Conservation (phyloP, 228 moss, liverwort and hornwort species). For the Sphagnum fallax region DNA sequence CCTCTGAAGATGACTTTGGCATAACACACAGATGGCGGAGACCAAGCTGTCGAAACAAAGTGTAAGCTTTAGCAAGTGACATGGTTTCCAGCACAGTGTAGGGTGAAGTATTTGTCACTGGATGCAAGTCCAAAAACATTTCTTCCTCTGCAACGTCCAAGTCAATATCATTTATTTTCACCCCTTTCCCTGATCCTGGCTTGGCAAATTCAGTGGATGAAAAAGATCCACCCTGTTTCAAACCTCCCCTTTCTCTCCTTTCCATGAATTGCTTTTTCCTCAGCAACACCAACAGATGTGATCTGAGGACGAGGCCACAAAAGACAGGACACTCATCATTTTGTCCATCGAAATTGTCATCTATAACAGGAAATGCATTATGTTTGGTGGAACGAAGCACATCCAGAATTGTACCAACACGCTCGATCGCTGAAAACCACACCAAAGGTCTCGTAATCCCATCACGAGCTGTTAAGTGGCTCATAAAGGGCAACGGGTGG, state of each 20-base stretch:
- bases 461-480: constrained; percentile 35
- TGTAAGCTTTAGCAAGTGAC: constrained; percentile 47
- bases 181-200: constrained; percentile 23
- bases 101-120: constrained; percentile 39
- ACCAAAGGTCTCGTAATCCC: constrained; percentile 17
- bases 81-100: constrained; percentile 49
- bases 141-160: constrained; percentile 20
- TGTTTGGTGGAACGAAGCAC: constrained; percentile 21
- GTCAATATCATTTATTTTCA: constrained; percentile 9
- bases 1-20: constrained; percentile 12
- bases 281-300: constrained; percentile 34
- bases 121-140: constrained; percentile 35
- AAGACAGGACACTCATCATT: constrained; percentile 9
- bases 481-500: constrained; percentile 46
- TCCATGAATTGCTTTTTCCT: constrained; percentile 18
- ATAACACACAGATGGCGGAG: constrained; percentile 45
- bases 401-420: constrained; percentile 19
- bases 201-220: constrained; percentile 31
- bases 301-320: constrained; percentile 28
- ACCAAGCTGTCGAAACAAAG: constrained; percentile 42
- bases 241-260: background rate
- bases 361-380: constrained; percentile 36
- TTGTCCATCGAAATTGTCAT: constrained; percentile 1
- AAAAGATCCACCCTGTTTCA: background rate
- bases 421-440: constrained; percentile 9